A percentile compares a stretch with the other conserved stretches of the same genome.
Conservation (phyloP, 306 rosid genomes). For the Trifolium pratense region DNA sequence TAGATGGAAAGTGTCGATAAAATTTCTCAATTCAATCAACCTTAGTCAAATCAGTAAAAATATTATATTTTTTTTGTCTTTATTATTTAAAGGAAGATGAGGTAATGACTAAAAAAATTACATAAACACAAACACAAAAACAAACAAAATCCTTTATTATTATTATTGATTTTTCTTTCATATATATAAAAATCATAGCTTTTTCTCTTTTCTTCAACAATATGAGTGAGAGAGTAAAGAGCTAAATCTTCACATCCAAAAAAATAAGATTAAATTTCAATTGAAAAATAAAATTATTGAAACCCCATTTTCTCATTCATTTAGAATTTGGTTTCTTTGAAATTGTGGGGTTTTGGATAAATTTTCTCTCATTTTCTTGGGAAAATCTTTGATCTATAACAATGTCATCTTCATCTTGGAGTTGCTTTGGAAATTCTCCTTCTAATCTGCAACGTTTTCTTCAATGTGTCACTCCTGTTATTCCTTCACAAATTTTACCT, state of each 20-base stretch:
- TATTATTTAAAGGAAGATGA: background rate
- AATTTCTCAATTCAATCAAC: background rate
- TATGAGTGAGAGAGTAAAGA: background rate
- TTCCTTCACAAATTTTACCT: slow-evolving; percentile 61
- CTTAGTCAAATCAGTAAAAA: slow-evolving; percentile 2
- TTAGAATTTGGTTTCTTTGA: background rate
- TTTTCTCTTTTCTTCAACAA: background rate
- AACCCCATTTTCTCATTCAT: slow-evolving; percentile 1
- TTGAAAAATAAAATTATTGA: background rate
- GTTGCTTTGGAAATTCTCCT: slow-evolving; percentile 32
- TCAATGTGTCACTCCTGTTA: slow-evolving; percentile 66
- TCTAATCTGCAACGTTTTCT: slow-evolving; percentile 71
- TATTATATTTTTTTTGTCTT: background rate
- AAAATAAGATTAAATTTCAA: background rate
- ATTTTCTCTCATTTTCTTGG: slow-evolving; percentile 34
- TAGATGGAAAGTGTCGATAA: slow-evolving; percentile 22
- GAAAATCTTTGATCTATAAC: slow-evolving; percentile 33
- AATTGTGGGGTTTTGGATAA: background rate
- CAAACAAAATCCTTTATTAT: background rate
- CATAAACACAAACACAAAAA: background rate
- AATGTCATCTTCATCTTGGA: slow-evolving; percentile 40
- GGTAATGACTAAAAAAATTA: slow-evolving; percentile 7
- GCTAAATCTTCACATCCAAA: background rate
- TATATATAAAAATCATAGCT: background rate
- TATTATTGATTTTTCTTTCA: background rate